Percentiles rank a stretch among this genome's conserved stretches.
Conservation (phyloP, 139 green algal species). For the Yamagishiella unicocca region DNA sequence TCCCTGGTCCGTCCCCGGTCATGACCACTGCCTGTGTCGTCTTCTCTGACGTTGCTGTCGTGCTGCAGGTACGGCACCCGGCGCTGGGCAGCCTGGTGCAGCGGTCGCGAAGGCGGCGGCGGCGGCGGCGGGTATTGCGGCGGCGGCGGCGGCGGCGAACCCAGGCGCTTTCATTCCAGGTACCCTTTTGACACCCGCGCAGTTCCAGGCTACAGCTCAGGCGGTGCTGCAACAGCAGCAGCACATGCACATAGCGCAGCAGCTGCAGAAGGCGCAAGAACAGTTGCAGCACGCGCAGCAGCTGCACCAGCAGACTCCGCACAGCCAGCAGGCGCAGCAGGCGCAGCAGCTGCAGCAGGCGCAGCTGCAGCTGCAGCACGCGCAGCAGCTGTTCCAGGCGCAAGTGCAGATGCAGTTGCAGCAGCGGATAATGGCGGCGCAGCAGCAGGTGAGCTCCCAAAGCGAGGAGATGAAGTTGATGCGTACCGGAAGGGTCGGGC, state of each 20-base stretch:
- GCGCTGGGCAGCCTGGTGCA: background rate
- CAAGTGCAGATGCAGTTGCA: slow-evolving; percentile 40
- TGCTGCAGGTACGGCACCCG: background rate
- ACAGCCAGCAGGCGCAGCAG: background rate
- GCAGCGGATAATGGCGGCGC: slow-evolving; percentile 22
- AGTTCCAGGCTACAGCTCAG: slow-evolving; percentile 23
- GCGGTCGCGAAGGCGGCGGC: background rate
- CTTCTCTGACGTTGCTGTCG: too few species aligned
- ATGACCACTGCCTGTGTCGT: too few species aligned
- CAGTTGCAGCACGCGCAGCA: slow-evolving; percentile 41
- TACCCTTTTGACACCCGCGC: slow-evolving; percentile 5
- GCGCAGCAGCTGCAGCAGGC: slow-evolving; percentile 37
- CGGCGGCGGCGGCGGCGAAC: background rate
- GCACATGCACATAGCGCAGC: slow-evolving; percentile 23
- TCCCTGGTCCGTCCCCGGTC: background rate
- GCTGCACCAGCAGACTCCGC: slow-evolving; percentile 24
- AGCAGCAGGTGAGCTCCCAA: slow-evolving; percentile 1
- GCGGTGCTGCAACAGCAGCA: slow-evolving; percentile 23
- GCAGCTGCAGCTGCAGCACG: slow-evolving; percentile 38
- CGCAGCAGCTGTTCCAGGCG: slow-evolving; percentile 47
- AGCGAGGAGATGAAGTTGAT: too few species aligned
- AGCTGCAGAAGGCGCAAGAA: slow-evolving; percentile 46
- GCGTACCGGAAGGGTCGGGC: too few species aligned
- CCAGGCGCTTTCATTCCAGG: background rate
- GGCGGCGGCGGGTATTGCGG: background rate